Base-by-base conservation (phyloP, 768 basidiomycete genomes). In the Tylopilus sp. region DNA sequence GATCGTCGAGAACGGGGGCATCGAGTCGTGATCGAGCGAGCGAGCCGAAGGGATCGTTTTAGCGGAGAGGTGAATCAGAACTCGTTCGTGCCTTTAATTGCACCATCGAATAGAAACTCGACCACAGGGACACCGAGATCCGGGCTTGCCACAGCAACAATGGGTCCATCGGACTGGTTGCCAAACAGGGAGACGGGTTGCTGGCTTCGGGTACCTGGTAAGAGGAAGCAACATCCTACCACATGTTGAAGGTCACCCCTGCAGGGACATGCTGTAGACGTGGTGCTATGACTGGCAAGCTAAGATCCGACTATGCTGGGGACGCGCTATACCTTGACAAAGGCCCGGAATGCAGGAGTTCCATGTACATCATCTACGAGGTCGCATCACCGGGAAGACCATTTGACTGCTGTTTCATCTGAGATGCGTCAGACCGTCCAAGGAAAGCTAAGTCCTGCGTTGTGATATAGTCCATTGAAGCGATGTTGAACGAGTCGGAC, bases 261-360 rank as follows among this genome's bases (percentile, higher is more conserved):
- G 26, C 43, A 7, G 52, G 33, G 2, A 37, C 50, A 13, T 59
- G 60, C 31, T 68, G 66, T 3, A 64, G 67, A 21, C 58, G 63
- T 1, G 68, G 71, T 17, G 70, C 71, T n/a, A n/a, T n/a, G n/a
- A n/a, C n/a, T n/a, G n/a, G n/a, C n/a, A n/a, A n/a, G n/a, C n/a
- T n/a, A n/a, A n/a, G n/a, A n/a, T n/a, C n/a, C n/a, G n/a, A n/a
- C n/a, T n/a, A n/a, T n/a, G n/a, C n/a, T n/a, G n/a, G n/a, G n/a
- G n/a, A n/a, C n/a, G n/a, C n/a, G n/a, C n/a, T n/a, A n/a, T n/a
- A n/a, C n/a, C n/a, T n/a, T n/a, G n/a, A n/a, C n/a, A n/a, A n/a
- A n/a, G n/a, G n/a, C n/a, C n/a, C n/a, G n/a, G n/a, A n/a, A n/a
- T n/a, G n/a, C n/a, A n/a, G n/a, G n/a, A n/a, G n/a, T n/a, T n/a